A percentile compares a stretch with the other conserved stretches of the same genome.
These are phyloP conservation scores for Puccinia coronata DNA, from an alignment of 1,284 basidiomycete genomes.

Conservation along the genomic window DNA sequence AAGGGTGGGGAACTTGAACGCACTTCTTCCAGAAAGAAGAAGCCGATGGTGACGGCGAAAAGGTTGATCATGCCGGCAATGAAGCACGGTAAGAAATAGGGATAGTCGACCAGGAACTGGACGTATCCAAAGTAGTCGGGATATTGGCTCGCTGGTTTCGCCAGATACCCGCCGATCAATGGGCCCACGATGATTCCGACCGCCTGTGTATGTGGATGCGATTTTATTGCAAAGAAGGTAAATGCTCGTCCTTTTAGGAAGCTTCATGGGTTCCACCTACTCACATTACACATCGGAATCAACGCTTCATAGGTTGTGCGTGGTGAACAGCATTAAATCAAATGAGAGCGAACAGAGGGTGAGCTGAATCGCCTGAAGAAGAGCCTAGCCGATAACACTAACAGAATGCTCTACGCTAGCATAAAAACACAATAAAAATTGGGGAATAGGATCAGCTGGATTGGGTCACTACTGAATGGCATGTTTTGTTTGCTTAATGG, in stretches of 20 bases:
- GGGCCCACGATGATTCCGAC: slow-evolving; percentile 40
- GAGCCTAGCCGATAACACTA: not conserved
- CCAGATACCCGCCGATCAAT: slow-evolving; percentile 45
- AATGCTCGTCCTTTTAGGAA: not conserved
- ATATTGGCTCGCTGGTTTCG: slow-evolving; percentile 40
- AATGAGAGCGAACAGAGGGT: not conserved
- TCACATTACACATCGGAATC: slow-evolving; percentile 24
- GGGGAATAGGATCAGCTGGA: not conserved
- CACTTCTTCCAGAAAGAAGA: slow-evolving; percentile 48
- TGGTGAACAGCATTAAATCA: not conserved
- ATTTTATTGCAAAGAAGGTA: not conserved
- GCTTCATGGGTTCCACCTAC: not conserved
- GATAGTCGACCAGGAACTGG: slow-evolving; percentile 29
- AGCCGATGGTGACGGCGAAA: slow-evolving; percentile 25
- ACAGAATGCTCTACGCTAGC: not conserved
- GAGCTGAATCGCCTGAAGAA: not conserved
- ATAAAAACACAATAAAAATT: not conserved
- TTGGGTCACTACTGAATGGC: not conserved
- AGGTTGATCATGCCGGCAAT: slow-evolving; percentile 36
- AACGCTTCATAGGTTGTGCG: not conserved
- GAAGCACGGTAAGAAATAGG: slow-evolving; percentile 49
- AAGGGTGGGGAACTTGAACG: not conserved
- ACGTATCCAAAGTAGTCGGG: slow-evolving; percentile 23
- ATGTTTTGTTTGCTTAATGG: too few species aligned
- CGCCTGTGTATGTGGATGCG: not conserved